Evolutionary conservation across 2,329 filamentous ascomycete genomes (phyloP).

Genomic region (Fusarium miscanthi): DNA sequence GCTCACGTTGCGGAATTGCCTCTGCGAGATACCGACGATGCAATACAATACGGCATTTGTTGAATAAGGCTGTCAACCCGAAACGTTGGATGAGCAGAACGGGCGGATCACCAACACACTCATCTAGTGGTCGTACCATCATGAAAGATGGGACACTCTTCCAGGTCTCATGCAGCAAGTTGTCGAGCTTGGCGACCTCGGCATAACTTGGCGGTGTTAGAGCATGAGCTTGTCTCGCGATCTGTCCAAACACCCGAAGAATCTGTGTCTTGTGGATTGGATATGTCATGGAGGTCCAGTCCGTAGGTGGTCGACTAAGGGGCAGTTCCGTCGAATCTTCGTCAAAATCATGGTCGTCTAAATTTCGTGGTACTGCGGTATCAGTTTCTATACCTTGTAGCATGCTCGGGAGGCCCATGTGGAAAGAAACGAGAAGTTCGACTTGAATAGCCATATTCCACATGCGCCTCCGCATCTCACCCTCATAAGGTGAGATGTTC

Average conservation of each 20-base stretch:
- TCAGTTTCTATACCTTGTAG: constrained; percentile 72
- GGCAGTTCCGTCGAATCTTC: constrained; percentile 67
- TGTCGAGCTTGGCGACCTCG: constrained; percentile 62
- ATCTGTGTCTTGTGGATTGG: constrained; percentile 63
- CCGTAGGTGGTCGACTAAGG: constrained; percentile 63
- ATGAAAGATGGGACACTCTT: constrained; percentile 59
- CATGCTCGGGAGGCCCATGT: constrained; percentile 75
- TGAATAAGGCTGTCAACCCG: constrained; percentile 62
- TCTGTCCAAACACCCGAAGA: constrained; percentile 60
- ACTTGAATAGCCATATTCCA: constrained; percentile 68
- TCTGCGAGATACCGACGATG: constrained; percentile 65
- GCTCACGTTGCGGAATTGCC: constrained; percentile 54
- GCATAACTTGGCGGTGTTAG: constrained; percentile 60
- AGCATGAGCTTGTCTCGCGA: constrained; percentile 62
- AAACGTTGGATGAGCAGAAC: constrained; percentile 63
- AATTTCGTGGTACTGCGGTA: constrained; percentile 68
- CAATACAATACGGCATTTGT: constrained; percentile 66
- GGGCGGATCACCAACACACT: constrained; percentile 61
- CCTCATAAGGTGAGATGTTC: constrained; percentile 62
- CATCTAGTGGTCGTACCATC: constrained; percentile 59
- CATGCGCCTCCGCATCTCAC: constrained; percentile 64
- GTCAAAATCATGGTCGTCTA: constrained; percentile 74
- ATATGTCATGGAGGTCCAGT: constrained; percentile 70
- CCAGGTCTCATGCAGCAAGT: constrained; percentile 58
- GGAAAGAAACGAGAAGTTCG: constrained; percentile 73